Evolutionary conservation across 2,329 filamentous ascomycete genomes (phyloP), one percentile per base, ranked within the genome.

Genomic region (Proliferodiscus dingleyae): DNA sequence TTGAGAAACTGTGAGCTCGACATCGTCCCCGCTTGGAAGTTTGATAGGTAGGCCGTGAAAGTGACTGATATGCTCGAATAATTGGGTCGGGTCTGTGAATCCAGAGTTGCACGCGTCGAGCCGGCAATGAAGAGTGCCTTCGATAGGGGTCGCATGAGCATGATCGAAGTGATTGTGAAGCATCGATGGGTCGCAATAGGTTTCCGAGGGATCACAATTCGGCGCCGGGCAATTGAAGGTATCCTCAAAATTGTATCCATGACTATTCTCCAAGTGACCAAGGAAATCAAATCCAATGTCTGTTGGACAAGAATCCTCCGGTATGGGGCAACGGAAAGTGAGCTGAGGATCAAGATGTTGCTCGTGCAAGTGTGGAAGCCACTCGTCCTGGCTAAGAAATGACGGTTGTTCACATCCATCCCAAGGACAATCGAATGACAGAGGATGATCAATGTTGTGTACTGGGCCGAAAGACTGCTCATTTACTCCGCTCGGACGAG

Each of bases 261-360:
- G 61, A 34, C 53, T 47, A 36, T 37, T 44, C 26, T 56, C 49
- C 6, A 63, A 30, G 45, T 63, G 61, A 42, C 56, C 51, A 10
- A 63, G 18, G 29, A 58, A 56, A 44, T 62, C 54, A 18, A 53
- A 41, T 5, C 39, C 44, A 23, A 60, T 51, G 15, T 47, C 49
- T 18, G 26, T 18, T 10, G 55, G 50, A 36, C 60, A 61, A 28
- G 46, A 45, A 9, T 54, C 51, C 22, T 43, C 50, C 40, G 51
- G 52, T 16, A 61, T 49, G 16, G 60, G 60, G 42, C 61, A 63
- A 16, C 39, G 41, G 37, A 57, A 60, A 7, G 40, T 47, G 49
- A 61, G 52, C 41, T 61, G 58, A 13, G 61, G 56, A 44, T 60
- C 57, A 24, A 63, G 45, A 49, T 63, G 61, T 22, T 51, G 42